These are phyloP conservation scores for Podospora fimiseda DNA, from an alignment of 495 filamentous ascomycete species.

Conservation along the genomic window DNA sequence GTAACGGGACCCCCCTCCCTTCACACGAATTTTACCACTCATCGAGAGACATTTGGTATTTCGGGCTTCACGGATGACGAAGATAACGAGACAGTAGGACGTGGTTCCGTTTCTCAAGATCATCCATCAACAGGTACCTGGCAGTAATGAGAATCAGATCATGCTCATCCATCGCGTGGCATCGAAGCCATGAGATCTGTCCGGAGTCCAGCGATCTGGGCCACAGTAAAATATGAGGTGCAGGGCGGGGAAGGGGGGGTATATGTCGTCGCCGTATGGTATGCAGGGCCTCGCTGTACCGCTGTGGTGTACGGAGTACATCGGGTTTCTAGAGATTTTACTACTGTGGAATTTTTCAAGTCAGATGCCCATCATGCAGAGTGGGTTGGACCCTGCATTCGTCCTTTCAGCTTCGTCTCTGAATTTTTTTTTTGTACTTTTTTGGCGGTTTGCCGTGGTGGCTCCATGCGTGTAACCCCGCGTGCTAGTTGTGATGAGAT, in stretches of 20 bases:
- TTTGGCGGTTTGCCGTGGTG: neutral
- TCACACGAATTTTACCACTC: neutral
- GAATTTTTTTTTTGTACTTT: neutral
- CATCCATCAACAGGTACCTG: neutral
- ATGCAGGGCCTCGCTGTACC: neutral
- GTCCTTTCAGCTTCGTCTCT: neutral
- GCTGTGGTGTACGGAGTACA: neutral
- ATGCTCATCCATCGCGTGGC: too few relatives aligned
- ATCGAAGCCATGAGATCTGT: neutral
- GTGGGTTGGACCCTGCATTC: conserved; percentile 4
- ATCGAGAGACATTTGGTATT: neutral
- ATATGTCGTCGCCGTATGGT: neutral
- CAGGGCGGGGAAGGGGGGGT: neutral
- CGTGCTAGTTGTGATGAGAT: neutral
- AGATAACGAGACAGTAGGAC: too few relatives aligned
- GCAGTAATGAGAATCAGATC: neutral
- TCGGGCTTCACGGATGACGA: neutral
- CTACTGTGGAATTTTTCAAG: neutral
- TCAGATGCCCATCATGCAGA: neutral
- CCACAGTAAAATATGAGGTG: neutral
- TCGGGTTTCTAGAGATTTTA: neutral
- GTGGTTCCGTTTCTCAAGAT: too few relatives aligned
- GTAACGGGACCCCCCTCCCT: neutral
- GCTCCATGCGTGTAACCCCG: too few relatives aligned
- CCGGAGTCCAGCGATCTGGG: neutral